A percentile compares a stretch with the other conserved stretches of the same genome.
Evolutionary conservation across 2,329 filamentous ascomycete species (phyloP).

Genomic region (Scytalidium sp.): DNA sequence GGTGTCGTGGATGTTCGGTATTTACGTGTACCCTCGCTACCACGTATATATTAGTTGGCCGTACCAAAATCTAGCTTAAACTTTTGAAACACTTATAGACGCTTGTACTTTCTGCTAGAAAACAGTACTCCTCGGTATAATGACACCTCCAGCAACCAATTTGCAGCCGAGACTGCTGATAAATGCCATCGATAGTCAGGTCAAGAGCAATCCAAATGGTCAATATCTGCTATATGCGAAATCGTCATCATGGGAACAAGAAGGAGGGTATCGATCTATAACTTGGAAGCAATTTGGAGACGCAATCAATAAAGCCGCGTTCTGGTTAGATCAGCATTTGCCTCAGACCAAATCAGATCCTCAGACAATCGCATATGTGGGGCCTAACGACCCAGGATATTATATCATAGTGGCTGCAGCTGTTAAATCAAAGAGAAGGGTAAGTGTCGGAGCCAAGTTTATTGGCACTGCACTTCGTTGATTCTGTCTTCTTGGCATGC

Average conservation of each 20-base stretch:
- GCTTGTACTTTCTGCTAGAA: no score
- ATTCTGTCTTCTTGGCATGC: background rate
- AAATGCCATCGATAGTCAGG: background rate
- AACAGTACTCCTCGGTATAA: no score
- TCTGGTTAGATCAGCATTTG: background rate
- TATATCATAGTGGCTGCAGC: background rate
- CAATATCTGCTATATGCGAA: background rate
- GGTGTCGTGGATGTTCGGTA: no score
- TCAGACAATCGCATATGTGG: background rate
- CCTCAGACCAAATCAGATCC: background rate
- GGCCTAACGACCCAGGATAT: background rate
- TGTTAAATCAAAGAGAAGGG: background rate
- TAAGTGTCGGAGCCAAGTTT: background rate
- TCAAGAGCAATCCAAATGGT: background rate
- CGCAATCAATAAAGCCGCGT: slow-evolving; percentile 2
- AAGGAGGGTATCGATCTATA: background rate
- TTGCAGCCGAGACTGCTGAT: background rate
- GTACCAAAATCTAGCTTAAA: no score
- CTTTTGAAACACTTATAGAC: no score
- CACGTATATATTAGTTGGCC: no score
- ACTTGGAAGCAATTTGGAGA: slow-evolving; percentile 1
- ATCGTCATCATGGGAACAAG: background rate
- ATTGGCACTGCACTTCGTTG: background rate
- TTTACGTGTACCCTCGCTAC: no score
- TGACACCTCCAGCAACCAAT: no score